These are phyloP conservation scores for Plasmodium inui DNA, from an alignment of 169 alveolate genomes.

Conservation along the genomic window DNA sequence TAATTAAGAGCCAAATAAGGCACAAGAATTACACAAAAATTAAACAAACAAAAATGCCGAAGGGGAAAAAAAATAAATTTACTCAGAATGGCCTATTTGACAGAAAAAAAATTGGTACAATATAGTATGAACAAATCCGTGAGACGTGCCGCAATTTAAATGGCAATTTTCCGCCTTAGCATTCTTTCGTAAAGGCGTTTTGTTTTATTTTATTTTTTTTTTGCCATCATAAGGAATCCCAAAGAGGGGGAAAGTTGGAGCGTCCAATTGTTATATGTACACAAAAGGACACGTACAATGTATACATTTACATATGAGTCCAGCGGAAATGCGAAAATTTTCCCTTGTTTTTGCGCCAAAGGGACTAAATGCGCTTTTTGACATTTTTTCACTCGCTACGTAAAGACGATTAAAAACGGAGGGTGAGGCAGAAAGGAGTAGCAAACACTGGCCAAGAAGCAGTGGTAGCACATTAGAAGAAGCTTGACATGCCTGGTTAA, in stretches of 20 bases:
- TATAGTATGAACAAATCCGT: neutral
- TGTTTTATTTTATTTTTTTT: neutral
- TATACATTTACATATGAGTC: neutral
- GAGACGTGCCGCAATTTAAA: neutral
- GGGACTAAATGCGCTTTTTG: neutral
- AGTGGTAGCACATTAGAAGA: neutral
- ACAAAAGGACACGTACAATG: neutral
- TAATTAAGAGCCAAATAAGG: conserved; percentile 5
- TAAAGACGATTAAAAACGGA: neutral
- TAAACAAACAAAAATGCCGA: neutral
- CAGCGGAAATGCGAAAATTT: neutral
- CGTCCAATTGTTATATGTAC: neutral
- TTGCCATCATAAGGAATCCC: neutral
- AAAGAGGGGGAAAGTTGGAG: neutral
- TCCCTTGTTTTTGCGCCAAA: neutral
- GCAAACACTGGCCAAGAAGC: neutral
- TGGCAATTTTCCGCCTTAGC: neutral
- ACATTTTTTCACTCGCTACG: neutral
- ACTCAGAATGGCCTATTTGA: neutral
- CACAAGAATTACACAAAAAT: neutral
- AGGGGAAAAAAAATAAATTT: neutral
- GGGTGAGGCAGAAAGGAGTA: neutral
- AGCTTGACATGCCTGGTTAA: neutral
- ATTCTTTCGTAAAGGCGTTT: neutral
- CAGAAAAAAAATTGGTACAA: neutral